Percentiles rank a stretch among this genome's conserved stretches.
These are phyloP conservation scores for Vanilla planifolia DNA, from an alignment of 106 monocot species.

Conservation along the genomic window DNA sequence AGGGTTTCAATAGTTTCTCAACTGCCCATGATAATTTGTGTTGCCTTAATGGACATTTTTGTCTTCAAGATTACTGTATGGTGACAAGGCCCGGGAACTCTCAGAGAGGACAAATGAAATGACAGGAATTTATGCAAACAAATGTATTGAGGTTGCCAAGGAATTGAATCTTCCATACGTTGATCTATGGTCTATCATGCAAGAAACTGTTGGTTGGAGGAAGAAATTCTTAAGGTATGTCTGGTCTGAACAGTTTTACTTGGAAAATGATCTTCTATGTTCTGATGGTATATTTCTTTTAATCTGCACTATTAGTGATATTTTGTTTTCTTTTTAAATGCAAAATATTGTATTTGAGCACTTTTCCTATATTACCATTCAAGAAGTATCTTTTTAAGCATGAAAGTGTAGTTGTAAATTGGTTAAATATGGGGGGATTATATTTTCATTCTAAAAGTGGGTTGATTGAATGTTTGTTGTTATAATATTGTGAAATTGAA, in stretches of 20 bases:
- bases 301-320: too few species aligned
- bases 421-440: too few species aligned
- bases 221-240: conserved; percentile 73
- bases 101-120: conserved; percentile 92
- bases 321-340: too few species aligned
- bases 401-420: too few species aligned
- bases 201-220: conserved; percentile 72
- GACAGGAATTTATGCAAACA: conserved; percentile 65
- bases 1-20: neutral
- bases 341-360: too few species aligned
- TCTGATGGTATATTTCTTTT: too few species aligned
- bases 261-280: too few species aligned
- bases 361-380: too few species aligned
- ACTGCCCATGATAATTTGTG: neutral
- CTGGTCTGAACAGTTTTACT: neutral
- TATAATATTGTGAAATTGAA: too few species aligned
- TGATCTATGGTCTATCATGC: conserved; percentile 78
- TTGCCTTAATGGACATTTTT: neutral
- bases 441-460: too few species aligned
- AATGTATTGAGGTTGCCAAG: conserved; percentile 61
- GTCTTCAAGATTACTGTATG: conserved; percentile 57
- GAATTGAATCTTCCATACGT: conserved; percentile 63
- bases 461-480: too few species aligned
- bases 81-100: conserved; percentile 61
- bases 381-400: too few species aligned